These are phyloP conservation scores for Thalassiosira mediterranea DNA, from an alignment of 352 stramenopile species.

Conservation along the genomic window DNA sequence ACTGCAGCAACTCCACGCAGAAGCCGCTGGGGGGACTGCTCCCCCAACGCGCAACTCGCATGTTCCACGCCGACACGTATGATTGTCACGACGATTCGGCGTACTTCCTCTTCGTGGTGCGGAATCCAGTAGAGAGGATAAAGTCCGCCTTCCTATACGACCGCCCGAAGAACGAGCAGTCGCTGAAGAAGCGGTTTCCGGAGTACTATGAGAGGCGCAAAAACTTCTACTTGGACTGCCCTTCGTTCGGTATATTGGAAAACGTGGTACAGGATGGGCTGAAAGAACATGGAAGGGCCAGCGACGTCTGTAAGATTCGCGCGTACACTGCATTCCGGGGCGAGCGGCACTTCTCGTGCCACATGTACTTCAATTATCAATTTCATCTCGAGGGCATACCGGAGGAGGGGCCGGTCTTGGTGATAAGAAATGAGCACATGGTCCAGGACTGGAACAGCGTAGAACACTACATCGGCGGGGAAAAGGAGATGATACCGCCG, in stretches of 20 bases:
- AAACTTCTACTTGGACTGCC: constrained; percentile 45
- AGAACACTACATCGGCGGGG: constrained; percentile 38
- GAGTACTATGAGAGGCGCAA: constrained; percentile 41
- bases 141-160: constrained; percentile 48
- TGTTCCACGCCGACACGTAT: constrained; percentile 54
- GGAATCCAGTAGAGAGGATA: constrained; percentile 53
- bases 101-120: constrained; percentile 53
- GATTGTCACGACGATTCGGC: constrained; percentile 52
- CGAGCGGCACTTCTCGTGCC: constrained; percentile 9
- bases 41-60: constrained; percentile 20
- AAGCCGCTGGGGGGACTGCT: constrained; percentile 23
- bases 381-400: constrained; percentile 57
- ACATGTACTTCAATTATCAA: constrained; percentile 60
- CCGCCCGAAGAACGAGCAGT: constrained; percentile 20
- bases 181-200: constrained; percentile 23
- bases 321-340: constrained; percentile 8
- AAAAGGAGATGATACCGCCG: constrained; percentile 29
- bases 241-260: constrained; percentile 39
- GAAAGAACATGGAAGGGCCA: constrained; percentile 11
- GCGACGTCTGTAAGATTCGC: constrained; percentile 34
- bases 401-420: constrained; percentile 25
- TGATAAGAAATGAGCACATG: constrained; percentile 55
- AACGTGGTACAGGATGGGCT: constrained; percentile 33
- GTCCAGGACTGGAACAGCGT: constrained; percentile 50
- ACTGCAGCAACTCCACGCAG: constrained; percentile 30